Evolutionary conservation across 306 rosid genomes (phyloP), one percentile per base, ranked within the genome.

Genomic region (Casuarina glauca): DNA sequence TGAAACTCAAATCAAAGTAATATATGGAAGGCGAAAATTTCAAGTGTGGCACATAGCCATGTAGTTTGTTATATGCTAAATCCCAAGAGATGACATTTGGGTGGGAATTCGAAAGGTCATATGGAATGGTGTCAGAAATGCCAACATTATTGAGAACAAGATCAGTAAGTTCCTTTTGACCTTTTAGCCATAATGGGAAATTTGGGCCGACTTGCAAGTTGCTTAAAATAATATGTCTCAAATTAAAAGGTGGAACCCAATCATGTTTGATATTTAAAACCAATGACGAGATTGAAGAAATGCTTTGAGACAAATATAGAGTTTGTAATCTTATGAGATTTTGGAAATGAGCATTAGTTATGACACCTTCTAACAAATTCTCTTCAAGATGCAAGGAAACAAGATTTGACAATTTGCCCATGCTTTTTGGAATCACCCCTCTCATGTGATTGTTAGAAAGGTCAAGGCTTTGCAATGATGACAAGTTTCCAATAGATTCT

Each of bases 21-120:
- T 46, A 1, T 9, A 12, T 3, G 0, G 13, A 46, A 46, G 51
- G 51, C 51, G 26, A 77, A 77, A 7, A 81, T 52, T 0, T 74
- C 61, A 12, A 62, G 81, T 45, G 52, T 9, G 84, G 80, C 1
- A 64, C 81, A 41, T 39, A 62, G 1, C 84, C 77, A 0, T 15
- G 52, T 32, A 81, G 39, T 15, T 70, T 41, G 72, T 81, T 81
- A 19, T 42, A 58, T 44, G 77, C 26, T 0, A 81, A 63, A 49
- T 15, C 62, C 16, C 3, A 17, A 45, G 0, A 75, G 42, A 3
- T 60, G 1, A 72, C 71, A 61, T 49, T 81, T 19, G 36, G 51
- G 74, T 39, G 16, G 58, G 36, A 57, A 15, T 57, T 57, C 69
- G 32, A 75, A 75, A 81, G 75, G 76, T 77, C 76, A n/a, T 61